These are phyloP conservation scores for Typha latifolia DNA, from an alignment of 176 grass and related monocot species.

Conservation along the genomic window DNA sequence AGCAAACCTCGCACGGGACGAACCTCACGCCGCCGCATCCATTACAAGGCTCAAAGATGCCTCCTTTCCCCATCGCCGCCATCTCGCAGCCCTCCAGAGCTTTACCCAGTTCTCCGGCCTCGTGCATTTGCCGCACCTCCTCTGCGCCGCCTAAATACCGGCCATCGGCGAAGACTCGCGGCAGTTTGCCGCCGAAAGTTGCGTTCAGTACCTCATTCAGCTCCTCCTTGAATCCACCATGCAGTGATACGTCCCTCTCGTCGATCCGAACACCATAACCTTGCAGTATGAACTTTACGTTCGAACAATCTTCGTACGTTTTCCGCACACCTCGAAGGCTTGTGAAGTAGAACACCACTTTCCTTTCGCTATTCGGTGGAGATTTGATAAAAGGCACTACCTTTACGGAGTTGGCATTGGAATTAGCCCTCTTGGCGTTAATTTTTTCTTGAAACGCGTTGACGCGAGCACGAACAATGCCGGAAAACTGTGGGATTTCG, in stretches of 20 bases:
- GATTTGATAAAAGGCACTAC: not conserved
- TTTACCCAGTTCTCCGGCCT: constrained; percentile 45
- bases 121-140: constrained; percentile 63
- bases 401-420: constrained; percentile 5
- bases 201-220: constrained; percentile 34
- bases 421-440: constrained; percentile 38
- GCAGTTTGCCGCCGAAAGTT: constrained; percentile 27
- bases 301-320: constrained; percentile 89
- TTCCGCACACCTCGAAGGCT: constrained; percentile 80
- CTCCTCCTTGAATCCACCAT: constrained; percentile 81
- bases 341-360: constrained; percentile 74
- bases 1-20: constrained; percentile 86
- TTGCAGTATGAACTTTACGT: constrained; percentile 43
- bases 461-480: constrained; percentile 63
- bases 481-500: constrained; percentile 50
- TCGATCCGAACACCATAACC: constrained; percentile 66
- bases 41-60: constrained; percentile 31
- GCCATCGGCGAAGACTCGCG: constrained; percentile 62
- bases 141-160: constrained; percentile 56
- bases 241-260: constrained; percentile 89
- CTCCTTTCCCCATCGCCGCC: constrained; percentile 10
- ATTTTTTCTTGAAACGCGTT: constrained; percentile 73
- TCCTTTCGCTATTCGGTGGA: constrained; percentile 30
- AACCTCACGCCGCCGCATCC: constrained; percentile 81
- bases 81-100: constrained; percentile 49